Evolutionary conservation across 2,329 filamentous ascomycete genomes (phyloP), one percentile per base, ranked within the genome.

Genomic region (Colletotrichum sp.): DNA sequence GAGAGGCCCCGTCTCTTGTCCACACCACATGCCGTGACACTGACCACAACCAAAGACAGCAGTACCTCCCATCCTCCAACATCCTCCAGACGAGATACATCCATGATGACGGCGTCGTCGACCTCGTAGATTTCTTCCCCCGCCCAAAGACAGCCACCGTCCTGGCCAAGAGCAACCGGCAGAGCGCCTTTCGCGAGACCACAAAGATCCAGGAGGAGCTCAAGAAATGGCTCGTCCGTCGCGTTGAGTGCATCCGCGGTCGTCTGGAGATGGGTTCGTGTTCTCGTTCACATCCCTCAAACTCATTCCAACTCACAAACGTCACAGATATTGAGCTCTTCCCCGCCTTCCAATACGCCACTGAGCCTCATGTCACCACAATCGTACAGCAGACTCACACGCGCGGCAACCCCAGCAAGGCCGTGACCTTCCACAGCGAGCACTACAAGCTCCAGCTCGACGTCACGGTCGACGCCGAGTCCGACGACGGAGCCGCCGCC

Each of bases 51-150:
- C 6, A 21, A 64, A 78, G 78, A 44, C 94, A 96, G 84, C 92
- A 94, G 81, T 96, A 96, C 80, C 88, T 95, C 3, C 93, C 94
- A 0, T 94, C 92, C 12, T 93, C 93, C 64, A 95, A 94, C 80
- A 93, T 96, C 75, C 87, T 96, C 4, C 93, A 95, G 82, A 96
- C 94, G 2, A 89, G 94, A n/a, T 95, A 94, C 82, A 93, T 95
- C 78, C 91, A 93, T 78, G 94, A 96, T 79, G 91, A 94, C 72
- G 94, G 94, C 1, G 94, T 95, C 1, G 90, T 94, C 13, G 93
- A 94, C 71, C 82, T 96, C 34, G 87, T 94, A 18, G 94, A 96
- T 82, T 96, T 95, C 85, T 95, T 96, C 78, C 94, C 94, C 0
- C 89, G 94, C 2, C 93, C 93, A 13, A 92, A 91, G 80, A 91